These are phyloP conservation scores for Entomortierella chlamydospora DNA, from an alignment of 192 early-diverging fungal species.

Conservation along the genomic window DNA sequence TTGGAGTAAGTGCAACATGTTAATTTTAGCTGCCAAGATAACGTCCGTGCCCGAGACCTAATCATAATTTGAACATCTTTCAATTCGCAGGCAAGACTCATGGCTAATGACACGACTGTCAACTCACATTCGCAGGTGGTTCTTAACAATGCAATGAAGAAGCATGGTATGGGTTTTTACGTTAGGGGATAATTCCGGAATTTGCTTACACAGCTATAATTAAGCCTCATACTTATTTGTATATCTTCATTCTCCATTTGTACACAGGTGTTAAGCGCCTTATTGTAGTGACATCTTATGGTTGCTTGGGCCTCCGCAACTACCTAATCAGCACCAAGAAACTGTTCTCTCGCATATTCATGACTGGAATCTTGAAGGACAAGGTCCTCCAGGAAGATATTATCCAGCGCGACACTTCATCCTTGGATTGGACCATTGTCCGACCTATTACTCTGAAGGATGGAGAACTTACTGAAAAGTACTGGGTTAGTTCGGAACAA, in stretches of 20 bases:
- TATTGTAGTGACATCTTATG: conserved; percentile 47
- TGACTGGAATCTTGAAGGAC: conserved; percentile 51
- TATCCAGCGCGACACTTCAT: conserved; percentile 36
- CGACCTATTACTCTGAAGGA: conserved; percentile 53
- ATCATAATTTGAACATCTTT: too few relatives aligned
- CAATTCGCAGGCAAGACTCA: conserved; percentile 24
- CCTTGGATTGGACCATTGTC: conserved; percentile 56
- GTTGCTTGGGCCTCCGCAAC: conserved; percentile 39
- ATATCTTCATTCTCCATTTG: too few relatives aligned
- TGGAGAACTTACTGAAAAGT: conserved; percentile 38
- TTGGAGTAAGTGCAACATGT: conserved; percentile 26
- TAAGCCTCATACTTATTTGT: too few relatives aligned
- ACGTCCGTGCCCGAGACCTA: too few relatives aligned
- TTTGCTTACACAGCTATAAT: too few relatives aligned
- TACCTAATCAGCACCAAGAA: conserved; percentile 47
- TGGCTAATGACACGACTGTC: conserved; percentile 42
- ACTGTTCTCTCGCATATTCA: conserved; percentile 47
- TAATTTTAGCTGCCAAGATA: too few relatives aligned
- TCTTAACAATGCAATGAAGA: conserved; percentile 49
- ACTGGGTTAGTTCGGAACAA: conserved; percentile 28
- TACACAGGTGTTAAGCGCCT: conserved; percentile 35
- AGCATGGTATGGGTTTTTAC: conserved; percentile 28
- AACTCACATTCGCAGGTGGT: conserved; percentile 50
- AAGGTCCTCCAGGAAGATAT: conserved; percentile 55
- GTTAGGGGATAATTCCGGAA: too few relatives aligned